phyloP scores from a whole-genome alignment of 495 filamentous ascomycete genomes.

The Chaetomidium leptoderma region DNA sequence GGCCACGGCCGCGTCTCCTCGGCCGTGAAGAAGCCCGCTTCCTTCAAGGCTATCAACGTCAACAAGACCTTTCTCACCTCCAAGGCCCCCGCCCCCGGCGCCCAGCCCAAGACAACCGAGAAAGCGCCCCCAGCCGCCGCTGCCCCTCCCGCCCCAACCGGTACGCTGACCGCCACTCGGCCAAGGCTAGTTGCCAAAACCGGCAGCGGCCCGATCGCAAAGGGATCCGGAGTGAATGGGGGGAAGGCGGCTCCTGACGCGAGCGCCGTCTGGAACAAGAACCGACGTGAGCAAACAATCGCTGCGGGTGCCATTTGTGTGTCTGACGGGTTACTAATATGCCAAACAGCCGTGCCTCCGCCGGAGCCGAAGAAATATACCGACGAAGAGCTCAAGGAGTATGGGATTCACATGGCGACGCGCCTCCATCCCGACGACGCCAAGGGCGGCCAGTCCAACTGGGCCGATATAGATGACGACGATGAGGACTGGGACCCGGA shows the following conservation, averaged over 20 bases:
- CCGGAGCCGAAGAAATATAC: slow-evolving; percentile 88
- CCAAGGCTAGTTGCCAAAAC: slow-evolving; percentile 54
- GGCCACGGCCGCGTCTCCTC: slow-evolving; percentile 66
- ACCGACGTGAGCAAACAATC: slow-evolving; percentile 60
- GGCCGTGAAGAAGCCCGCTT: slow-evolving; percentile 70
- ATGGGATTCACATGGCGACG: slow-evolving; percentile 93
- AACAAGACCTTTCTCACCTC: slow-evolving; percentile 78
- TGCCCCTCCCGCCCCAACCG: slow-evolving; percentile 31
- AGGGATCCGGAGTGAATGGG: slow-evolving; percentile 52
- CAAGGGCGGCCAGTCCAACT: slow-evolving; percentile 66
- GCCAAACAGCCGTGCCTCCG: slow-evolving; percentile 60
- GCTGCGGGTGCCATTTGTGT: background rate
- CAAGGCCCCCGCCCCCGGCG: slow-evolving; percentile 40
- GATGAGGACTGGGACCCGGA: slow-evolving; percentile 98
- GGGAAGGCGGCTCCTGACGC: slow-evolving; percentile 58
- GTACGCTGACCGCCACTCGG: slow-evolving; percentile 43
- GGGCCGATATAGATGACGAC: slow-evolving; percentile 98
- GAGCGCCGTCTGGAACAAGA: slow-evolving; percentile 94
- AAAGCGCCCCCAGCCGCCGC: slow-evolving; percentile 37
- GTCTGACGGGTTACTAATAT: slow-evolving; percentile 12
- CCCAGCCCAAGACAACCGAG: slow-evolving; percentile 50
- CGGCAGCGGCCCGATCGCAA: slow-evolving; percentile 45
- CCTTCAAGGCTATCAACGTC: slow-evolving; percentile 93
- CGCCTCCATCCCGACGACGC: slow-evolving; percentile 78
- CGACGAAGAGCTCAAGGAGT: slow-evolving; percentile 93